Percentiles rank a stretch among this genome's conserved stretches.
Evolutionary conservation across 192 early-diverging fungal genomes (phyloP).

Genomic region (Backusella parvicylindrica): DNA sequence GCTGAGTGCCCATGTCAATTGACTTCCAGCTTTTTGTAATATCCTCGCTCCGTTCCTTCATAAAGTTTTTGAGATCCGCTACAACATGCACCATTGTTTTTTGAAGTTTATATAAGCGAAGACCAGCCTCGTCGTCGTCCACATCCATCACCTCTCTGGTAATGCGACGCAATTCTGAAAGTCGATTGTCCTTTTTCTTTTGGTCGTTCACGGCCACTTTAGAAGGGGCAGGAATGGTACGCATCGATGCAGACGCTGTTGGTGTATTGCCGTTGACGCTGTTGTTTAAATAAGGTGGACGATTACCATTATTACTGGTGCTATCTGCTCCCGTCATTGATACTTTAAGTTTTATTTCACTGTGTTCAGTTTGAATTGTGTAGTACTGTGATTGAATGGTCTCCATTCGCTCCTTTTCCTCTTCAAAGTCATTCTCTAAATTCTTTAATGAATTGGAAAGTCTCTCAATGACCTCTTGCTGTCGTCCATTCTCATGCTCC

Average conservation of each 20-base stretch:
- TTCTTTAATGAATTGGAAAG: neutral
- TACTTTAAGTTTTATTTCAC: neutral
- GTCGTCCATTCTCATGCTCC: neutral
- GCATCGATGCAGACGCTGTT: neutral
- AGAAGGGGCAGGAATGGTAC: neutral
- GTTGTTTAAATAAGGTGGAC: neutral
- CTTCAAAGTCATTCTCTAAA: neutral
- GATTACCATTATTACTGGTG: neutral
- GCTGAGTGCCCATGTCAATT: neutral
- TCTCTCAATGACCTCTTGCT: neutral
- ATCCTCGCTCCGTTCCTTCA: neutral
- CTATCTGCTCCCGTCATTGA: neutral
- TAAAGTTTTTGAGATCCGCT: neutral
- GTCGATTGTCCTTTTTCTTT: slow-evolving; percentile 4
- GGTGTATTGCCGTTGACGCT: neutral
- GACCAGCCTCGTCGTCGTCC: neutral
- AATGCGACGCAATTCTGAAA: neutral
- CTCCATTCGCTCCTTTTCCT: neutral
- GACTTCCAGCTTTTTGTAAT: slow-evolving; percentile 3
- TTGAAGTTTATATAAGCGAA: slow-evolving; percentile 1
- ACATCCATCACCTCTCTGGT: slow-evolving; percentile 2
- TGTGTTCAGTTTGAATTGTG: neutral
- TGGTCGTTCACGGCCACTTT: neutral
- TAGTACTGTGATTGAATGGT: neutral
- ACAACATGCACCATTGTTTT: slow-evolving; percentile 14